These are phyloP conservation scores for Vanrija sp. DNA, from an alignment of 1,284 basidiomycete genomes.

Conservation along the genomic window DNA sequence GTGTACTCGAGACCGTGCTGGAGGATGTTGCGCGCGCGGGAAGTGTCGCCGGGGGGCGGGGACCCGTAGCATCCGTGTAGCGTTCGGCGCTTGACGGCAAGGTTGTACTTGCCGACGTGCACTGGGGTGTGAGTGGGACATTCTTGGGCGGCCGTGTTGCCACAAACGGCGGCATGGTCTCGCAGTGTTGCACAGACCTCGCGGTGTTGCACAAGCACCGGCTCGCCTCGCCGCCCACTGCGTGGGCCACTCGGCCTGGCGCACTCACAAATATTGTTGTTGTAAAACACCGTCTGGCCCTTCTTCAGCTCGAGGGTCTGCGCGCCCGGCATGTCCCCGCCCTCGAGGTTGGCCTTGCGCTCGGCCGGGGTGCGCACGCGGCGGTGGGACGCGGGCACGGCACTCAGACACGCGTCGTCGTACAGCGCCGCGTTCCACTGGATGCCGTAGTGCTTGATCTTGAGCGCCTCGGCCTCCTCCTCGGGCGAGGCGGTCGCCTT, in stretches of 20 bases:
- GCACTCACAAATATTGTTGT: conserved; percentile 69
- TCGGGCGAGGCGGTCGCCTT: conserved; percentile 59
- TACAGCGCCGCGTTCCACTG: conserved; percentile 84
- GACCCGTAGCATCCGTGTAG: conserved; percentile 71
- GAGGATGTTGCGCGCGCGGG: conserved; percentile 69
- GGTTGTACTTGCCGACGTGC: conserved; percentile 53
- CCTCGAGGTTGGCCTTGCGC: conserved; percentile 57
- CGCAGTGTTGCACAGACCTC: no score
- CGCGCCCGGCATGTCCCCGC: conserved; percentile 65
- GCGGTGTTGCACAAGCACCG: no score
- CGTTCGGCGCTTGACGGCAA: conserved; percentile 59
- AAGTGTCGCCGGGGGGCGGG: conserved; percentile 57
- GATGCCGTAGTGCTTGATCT: conserved; percentile 64
- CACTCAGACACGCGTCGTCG: conserved; percentile 66
- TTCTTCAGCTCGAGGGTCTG: conserved; percentile 59
- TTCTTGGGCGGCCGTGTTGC: no score
- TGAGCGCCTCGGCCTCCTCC: conserved; percentile 62
- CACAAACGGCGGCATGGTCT: not conserved
- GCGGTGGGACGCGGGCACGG: conserved; percentile 69
- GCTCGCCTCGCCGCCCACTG: not conserved
- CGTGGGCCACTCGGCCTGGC: not conserved
- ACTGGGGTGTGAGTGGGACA: conserved; percentile 2
- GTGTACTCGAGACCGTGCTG: conserved; percentile 65
- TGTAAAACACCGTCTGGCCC: conserved; percentile 77
- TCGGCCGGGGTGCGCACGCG: conserved; percentile 61